Evolutionary conservation across 1,284 basidiomycete genomes (phyloP), one percentile per base, ranked within the genome.

Genomic region (Malassezia equina): DNA sequence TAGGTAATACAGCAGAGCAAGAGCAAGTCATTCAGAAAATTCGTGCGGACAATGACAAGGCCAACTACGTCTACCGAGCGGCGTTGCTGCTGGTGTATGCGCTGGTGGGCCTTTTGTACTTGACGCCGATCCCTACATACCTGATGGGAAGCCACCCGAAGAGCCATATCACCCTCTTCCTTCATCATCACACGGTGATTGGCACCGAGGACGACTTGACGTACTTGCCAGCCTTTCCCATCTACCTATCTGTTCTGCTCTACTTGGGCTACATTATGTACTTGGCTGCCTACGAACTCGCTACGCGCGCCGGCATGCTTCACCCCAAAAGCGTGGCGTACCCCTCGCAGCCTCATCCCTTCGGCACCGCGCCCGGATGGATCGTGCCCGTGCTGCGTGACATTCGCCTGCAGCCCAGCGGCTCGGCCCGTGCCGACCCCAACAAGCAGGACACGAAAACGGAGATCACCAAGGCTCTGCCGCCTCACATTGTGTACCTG

Each of bases 71-170:
- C 40, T 70, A 66, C 59, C 62, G 71, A 7, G 55, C 51, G 1
- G 43, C 58, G 6, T 28, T 72, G 15, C 58, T 69, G 24, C 29
- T 71, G 31, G 59, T 71, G 54, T 53, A 62, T 9, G 21, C 49
- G 1, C 61, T 69, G 32, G 55, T 69, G 9, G 47, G 62, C 28
- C 44, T 74, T 12, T 34, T 65, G 48, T 59, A 51, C 32, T 54
- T 71, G 13, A 68, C 67, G 1, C 71, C 71, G 13, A 58, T 74
- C 28, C 71, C 71, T 2, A 61, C 64, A 9, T 74, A 73, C 58
- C 52, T 68, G 29, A 47, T 56, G 27, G 69, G 69, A 13, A 61
- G 65, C 25, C 71, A 74, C 46, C 67, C 70, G 0, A 66, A 70
- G 46, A 73, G 64, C 53, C 70, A 73, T 50, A 48, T 69, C 5